Evolutionary conservation across 495 filamentous ascomycete genomes (phyloP), one percentile per base, ranked within the genome.

Genomic region (Daldinia bambusicola): DNA sequence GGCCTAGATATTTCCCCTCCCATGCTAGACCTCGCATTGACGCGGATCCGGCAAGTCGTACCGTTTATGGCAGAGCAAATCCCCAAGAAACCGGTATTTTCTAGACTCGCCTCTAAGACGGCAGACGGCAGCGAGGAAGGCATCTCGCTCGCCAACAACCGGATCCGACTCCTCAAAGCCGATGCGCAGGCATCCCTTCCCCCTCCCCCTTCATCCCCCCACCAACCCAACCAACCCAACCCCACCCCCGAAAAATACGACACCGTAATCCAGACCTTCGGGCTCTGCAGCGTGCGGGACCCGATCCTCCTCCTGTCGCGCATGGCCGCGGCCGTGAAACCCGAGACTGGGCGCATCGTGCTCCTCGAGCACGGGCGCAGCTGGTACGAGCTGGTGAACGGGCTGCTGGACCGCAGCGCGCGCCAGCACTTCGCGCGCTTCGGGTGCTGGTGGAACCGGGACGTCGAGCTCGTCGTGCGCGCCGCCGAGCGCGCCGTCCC

Each of bases 381-480:
- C 43, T 79, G 88, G 69, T 95, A 88, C 70, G 84, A 84, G 40
- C 93, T 92, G 88, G 67, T 98, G 59, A 97, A 99, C 82, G 78
- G 79, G 2, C 74, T 92, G 13, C 77, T 99, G 74, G 95, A 99
- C 80, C 85, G 87, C 66, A 80, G 88, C 67, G 96, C 96, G 3
- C 82, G 87, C 18, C 82, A 81, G 36, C 95, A 98, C 85, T 94
- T 94, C 48, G 84, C 89, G 65, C 85, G 87, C 56, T 93, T 93
- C 84, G 95, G 96, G 8, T 99, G 95, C 82, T 98, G 94, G 94
- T 97, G 92, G 90, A 99, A 99, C 80, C 84, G 93, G 57, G 95
- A 99, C 84, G 90, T 99, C 61, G 92, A 90, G 63, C 80, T 79
- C 62, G 87, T 98, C 76, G 88, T 98, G 41, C 79, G 68, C 36